phyloP scores from a whole-genome alignment of 2,329 filamentous ascomycete species.

The Ophiocordyceps camponoti-leonardi region DNA sequence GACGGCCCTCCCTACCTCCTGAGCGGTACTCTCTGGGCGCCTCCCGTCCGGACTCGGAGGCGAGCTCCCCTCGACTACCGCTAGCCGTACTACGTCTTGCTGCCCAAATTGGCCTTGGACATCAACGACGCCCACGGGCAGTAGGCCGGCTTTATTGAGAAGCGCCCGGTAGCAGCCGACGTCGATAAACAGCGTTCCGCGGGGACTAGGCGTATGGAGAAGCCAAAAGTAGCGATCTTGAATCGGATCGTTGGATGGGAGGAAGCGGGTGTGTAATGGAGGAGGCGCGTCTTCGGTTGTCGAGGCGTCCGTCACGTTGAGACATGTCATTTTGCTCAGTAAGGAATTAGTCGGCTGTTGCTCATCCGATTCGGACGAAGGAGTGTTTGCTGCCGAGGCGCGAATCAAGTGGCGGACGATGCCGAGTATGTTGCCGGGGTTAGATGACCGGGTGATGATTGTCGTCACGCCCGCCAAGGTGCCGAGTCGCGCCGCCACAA shows the following conservation, averaged over 20 bases:
- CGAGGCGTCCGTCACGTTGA: slow-evolving; percentile 14
- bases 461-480: slow-evolving; percentile 92
- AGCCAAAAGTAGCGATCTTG: slow-evolving; percentile 96
- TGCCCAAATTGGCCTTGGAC: slow-evolving; percentile 81
- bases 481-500: slow-evolving; percentile 78
- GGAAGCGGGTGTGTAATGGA: slow-evolving; percentile 76
- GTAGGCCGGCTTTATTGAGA: slow-evolving; percentile 65
- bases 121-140: slow-evolving; percentile 80
- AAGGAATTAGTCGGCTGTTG: slow-evolving; percentile 16
- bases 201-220: slow-evolving; percentile 75
- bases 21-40: slow-evolving; percentile 31
- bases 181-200: slow-evolving; percentile 87
- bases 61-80: slow-evolving; percentile 54
- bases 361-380: slow-evolving; percentile 6
- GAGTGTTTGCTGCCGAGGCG: slow-evolving; percentile 3
- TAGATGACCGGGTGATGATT: slow-evolving; percentile 86
- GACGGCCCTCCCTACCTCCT: slow-evolving; percentile 73
- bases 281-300: slow-evolving; percentile 12
- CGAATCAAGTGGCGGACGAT: slow-evolving; percentile 69
- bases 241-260: slow-evolving; percentile 69
- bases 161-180: slow-evolving; percentile 71
- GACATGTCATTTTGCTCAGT: slow-evolving; percentile 23
- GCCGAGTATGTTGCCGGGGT: slow-evolving; percentile 74
- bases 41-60: slow-evolving; percentile 23
- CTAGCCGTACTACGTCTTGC: slow-evolving; percentile 77